Percentiles rank a stretch among this genome's conserved stretches.
Evolutionary conservation across 768 basidiomycete species (phyloP).

Genomic region (Phaeolepiota aurea): DNA sequence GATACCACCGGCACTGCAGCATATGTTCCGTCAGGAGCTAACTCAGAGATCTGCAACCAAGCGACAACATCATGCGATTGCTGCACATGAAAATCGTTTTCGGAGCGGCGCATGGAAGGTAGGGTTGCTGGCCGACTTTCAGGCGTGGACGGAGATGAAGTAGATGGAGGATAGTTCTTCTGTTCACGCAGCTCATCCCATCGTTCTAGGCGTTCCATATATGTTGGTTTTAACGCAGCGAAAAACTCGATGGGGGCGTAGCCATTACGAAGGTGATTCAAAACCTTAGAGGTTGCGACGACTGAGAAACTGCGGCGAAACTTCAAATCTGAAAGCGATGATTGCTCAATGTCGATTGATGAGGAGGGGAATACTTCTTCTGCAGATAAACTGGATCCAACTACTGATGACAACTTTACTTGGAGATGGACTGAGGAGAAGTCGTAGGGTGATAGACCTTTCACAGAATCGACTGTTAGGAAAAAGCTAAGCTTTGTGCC

Average conservation of each 20-base stretch:
- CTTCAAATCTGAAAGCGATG: constrained; percentile 70
- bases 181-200: constrained; percentile 94
- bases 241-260: constrained; percentile 91
- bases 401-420: constrained; percentile 79
- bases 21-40: constrained; percentile 80
- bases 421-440: constrained; percentile 84
- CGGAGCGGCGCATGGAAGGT: constrained; percentile 85
- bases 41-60: constrained; percentile 80
- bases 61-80: constrained; percentile 89
- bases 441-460: constrained; percentile 85
- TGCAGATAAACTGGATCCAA: constrained; percentile 56
- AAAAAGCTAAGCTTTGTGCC: constrained; percentile 83
- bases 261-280: constrained; percentile 62
- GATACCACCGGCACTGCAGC: constrained; percentile 76
- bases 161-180: constrained; percentile 34
- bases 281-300: constrained; percentile 63
- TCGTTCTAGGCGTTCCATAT: constrained; percentile 80
- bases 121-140: constrained; percentile 33
- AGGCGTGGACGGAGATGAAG: constrained; percentile 21
- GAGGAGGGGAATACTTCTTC: constrained; percentile 82
- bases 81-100: constrained; percentile 83
- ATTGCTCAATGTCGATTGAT: constrained; percentile 62
- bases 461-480: constrained; percentile 78
- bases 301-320: constrained; percentile 81
- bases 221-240: constrained; percentile 71